phyloP scores from a whole-genome alignment of 2,329 filamentous ascomycete species.

The Teratosphaeria zuluensis region DNA sequence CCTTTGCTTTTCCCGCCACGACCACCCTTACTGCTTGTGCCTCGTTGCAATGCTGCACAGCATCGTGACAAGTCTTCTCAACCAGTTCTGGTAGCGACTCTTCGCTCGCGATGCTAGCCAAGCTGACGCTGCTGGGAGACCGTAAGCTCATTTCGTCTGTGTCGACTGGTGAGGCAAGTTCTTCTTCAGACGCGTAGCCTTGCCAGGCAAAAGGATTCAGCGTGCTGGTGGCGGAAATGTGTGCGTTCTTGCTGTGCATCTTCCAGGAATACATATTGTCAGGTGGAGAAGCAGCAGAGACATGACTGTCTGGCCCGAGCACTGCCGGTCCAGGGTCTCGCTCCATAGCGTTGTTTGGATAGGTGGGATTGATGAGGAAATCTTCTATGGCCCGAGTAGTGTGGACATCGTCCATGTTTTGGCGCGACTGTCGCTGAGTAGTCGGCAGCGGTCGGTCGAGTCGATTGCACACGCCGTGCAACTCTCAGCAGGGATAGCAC shows the following conservation, averaged over 20 bases:
- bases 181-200: constrained; percentile 23
- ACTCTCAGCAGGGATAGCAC: constrained; percentile 6
- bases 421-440: not conserved
- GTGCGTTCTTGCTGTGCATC: constrained; percentile 3
- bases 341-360: not conserved
- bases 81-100: constrained; percentile 14
- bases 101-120: constrained; percentile 3
- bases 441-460: not conserved
- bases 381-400: constrained; percentile 7
- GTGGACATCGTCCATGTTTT: constrained; percentile 1
- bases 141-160: constrained; percentile 12
- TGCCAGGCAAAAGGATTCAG: constrained; percentile 6
- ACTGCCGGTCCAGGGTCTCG: not conserved
- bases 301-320: not conserved
- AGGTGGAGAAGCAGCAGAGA: not conserved
- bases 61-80: constrained; percentile 10
- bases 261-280: constrained; percentile 3
- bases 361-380: constrained; percentile 11
- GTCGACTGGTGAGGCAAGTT: constrained; percentile 18
- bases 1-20: constrained; percentile 18
- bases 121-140: constrained; percentile 8
- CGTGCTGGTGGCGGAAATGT: not conserved
- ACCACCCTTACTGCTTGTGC: constrained; percentile 21
- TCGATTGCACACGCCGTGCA: not conserved
- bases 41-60: constrained; percentile 17